phyloP scores from a whole-genome alignment of 352 stramenopile genomes.

The Thraustochytrium sp. region DNA sequence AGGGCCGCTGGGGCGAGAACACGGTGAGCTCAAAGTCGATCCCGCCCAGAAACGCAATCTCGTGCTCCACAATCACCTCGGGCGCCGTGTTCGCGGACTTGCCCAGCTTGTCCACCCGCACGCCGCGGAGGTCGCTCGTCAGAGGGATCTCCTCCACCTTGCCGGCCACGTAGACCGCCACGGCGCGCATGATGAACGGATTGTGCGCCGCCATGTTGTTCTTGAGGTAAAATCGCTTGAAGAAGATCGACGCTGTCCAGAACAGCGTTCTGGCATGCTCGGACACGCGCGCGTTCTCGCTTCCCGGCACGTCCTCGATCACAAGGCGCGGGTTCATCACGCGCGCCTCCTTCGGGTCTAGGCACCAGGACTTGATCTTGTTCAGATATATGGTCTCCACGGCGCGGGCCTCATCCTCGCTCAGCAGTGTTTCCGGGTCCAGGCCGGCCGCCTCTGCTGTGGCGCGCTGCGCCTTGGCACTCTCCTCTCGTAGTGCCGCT shows the following conservation, averaged over 20 bases:
- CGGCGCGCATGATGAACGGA: conserved; percentile 72
- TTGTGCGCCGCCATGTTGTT: conserved; percentile 80
- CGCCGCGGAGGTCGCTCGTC: conserved; percentile 60
- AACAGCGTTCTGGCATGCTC: background rate
- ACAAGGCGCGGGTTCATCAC: background rate
- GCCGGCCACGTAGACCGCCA: conserved; percentile 73
- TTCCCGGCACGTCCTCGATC: background rate
- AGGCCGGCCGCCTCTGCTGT: background rate
- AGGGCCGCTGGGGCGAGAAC: conserved; percentile 72
- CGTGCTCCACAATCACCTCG: conserved; percentile 72
- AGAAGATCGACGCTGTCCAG: conserved; percentile 70
- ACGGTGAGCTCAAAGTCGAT: conserved; percentile 79
- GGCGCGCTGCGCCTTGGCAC: background rate
- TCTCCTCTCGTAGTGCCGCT: background rate
- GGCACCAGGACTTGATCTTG: background rate
- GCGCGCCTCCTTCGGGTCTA: background rate
- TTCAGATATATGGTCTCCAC: background rate
- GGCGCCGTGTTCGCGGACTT: conserved; percentile 57
- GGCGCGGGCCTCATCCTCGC: background rate
- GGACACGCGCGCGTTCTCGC: background rate
- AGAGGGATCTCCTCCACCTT: conserved; percentile 69
- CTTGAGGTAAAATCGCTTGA: conserved; percentile 77
- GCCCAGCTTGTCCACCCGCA: conserved; percentile 16
- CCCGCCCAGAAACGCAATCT: conserved; percentile 75
- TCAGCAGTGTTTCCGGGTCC: background rate